Percentiles rank a stretch among this genome's conserved stretches.
phyloP scores from a whole-genome alignment of 2,329 filamentous ascomycete genomes.

The Fusarium euwallaceae region DNA sequence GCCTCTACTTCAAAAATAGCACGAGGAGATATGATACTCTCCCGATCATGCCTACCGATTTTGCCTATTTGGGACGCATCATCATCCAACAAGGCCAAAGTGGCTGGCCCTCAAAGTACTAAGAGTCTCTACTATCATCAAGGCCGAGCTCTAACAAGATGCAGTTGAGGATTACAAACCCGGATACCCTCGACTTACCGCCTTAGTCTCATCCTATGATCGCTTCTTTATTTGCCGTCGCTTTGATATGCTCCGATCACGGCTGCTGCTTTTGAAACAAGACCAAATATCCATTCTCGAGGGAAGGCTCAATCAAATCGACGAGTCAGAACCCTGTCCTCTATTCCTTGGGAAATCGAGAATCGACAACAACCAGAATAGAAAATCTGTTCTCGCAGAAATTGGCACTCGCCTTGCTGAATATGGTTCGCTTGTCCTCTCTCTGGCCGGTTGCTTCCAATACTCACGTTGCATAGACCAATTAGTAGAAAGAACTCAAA shows the following conservation, averaged over 20 bases:
- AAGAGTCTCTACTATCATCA: not conserved
- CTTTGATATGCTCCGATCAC: not conserved
- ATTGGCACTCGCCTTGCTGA: not conserved
- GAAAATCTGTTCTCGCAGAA: not conserved
- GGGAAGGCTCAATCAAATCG: not conserved
- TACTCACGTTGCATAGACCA: not conserved
- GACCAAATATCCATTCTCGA: not conserved
- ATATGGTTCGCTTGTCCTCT: not conserved
- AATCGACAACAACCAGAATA: not conserved
- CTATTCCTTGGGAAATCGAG: not conserved
- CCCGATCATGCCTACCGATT: not conserved
- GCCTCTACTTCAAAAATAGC: not conserved
- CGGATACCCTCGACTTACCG: not conserved
- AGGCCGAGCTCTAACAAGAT: not conserved
- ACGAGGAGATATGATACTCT: not conserved
- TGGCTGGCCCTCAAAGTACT: not conserved
- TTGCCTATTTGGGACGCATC: not conserved
- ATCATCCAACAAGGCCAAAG: not conserved
- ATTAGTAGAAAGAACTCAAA: not conserved
- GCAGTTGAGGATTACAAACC: not conserved
- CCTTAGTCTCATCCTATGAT: not conserved
- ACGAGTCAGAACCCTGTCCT: not conserved
- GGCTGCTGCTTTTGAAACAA: not conserved
- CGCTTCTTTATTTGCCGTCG: not conserved
- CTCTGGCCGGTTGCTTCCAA: not conserved